phyloP scores from a whole-genome alignment of 495 filamentous ascomycete species.

The Penicillium diatomitis region DNA sequence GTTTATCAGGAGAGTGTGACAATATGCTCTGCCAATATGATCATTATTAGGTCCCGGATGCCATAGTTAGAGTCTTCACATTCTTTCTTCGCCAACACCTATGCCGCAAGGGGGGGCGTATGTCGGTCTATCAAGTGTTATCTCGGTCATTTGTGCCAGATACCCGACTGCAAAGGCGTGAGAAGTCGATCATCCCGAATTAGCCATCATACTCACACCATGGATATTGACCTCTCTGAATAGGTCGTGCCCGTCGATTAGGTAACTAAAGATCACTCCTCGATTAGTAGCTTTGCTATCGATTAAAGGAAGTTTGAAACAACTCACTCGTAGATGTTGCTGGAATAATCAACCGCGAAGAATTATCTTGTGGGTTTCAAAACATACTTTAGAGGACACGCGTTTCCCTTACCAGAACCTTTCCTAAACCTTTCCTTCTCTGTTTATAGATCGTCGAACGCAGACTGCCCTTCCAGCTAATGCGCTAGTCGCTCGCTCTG shows the following conservation, averaged over 20 bases:
- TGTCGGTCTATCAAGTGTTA: constrained; percentile 36
- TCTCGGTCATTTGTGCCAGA: constrained; percentile 39
- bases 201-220: constrained; percentile 20
- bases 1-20: constrained; percentile 31
- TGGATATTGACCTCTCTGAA: constrained; percentile 20
- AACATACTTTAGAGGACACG: too few species aligned
- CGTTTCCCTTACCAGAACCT: too few species aligned
- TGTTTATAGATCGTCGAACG: too few species aligned
- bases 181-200: constrained; percentile 31
- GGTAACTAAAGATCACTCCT: too few species aligned
- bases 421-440: too few species aligned
- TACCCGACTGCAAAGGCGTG: constrained; percentile 25
- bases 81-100: constrained; percentile 30
- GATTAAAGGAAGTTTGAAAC: too few species aligned
- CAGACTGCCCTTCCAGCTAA: too few species aligned
- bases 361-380: too few species aligned
- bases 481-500: too few species aligned
- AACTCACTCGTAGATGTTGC: too few species aligned
- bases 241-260: constrained; percentile 23
- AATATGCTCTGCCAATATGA: constrained; percentile 28
- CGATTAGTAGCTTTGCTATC: too few species aligned
- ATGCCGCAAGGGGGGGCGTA: constrained; percentile 25
- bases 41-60: constrained; percentile 28
- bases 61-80: constrained; percentile 24
- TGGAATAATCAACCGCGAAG: too few species aligned